Conservation (phyloP, 2,329 filamentous ascomycete genomes). For the Diaporthe nobilis region DNA sequence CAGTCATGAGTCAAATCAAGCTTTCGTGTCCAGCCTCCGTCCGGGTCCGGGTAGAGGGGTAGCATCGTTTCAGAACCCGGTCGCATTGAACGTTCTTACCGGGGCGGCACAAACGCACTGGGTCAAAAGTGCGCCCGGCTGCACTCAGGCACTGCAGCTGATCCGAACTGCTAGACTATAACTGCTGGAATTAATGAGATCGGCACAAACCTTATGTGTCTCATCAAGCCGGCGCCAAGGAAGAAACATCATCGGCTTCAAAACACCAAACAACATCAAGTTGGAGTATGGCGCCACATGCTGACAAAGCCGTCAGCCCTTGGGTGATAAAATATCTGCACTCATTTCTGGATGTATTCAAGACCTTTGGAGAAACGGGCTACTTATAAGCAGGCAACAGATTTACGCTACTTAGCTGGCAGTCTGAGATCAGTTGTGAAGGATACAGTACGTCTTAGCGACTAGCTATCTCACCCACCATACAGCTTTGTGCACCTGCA, state of each 20-base stretch:
- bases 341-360: neutral
- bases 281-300: neutral
- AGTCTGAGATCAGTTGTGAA: too few species aligned
- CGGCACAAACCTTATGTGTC: constrained; percentile 12
- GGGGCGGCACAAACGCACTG: neutral
- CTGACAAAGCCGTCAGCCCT: neutral
- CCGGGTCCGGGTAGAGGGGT: constrained; percentile 17
- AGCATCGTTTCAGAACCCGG: constrained; percentile 27
- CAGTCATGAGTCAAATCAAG: constrained; percentile 18
- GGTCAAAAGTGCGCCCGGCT: constrained; percentile 3
- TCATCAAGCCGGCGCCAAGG: neutral
- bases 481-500: neutral
- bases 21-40: constrained; percentile 11
- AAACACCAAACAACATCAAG: neutral
- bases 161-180: constrained; percentile 24
- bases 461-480: too few species aligned
- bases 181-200: neutral
- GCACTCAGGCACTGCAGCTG: constrained; percentile 2
- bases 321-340: neutral
- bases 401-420: too few species aligned
- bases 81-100: constrained; percentile 15
- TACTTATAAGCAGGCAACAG: too few species aligned
- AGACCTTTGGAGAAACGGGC: too few species aligned
- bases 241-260: neutral
- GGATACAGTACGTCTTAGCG: too few species aligned